Evolutionary conservation across 108 stramenopile species (phyloP).

Genomic region (Schizochytrium sp.): DNA sequence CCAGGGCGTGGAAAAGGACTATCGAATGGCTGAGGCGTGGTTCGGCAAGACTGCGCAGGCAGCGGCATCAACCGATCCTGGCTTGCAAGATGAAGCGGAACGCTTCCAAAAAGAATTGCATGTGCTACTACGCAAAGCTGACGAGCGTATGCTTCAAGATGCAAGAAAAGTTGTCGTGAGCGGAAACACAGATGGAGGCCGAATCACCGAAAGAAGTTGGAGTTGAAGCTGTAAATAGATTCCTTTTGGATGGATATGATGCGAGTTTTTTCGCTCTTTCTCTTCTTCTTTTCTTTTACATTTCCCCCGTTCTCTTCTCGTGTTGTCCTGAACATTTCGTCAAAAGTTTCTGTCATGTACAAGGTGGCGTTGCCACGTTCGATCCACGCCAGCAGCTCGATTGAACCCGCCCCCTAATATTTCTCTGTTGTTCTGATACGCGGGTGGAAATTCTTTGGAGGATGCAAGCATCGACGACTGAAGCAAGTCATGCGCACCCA

Average conservation of each 20-base stretch:
- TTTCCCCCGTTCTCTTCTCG: too few species aligned
- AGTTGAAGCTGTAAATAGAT: too few species aligned
- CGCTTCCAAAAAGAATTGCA: background rate
- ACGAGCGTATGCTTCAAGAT: background rate
- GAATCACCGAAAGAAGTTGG: too few species aligned
- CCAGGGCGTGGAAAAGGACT: background rate
- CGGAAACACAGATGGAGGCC: background rate
- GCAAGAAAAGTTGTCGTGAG: background rate
- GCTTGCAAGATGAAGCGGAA: background rate
- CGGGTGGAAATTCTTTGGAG: background rate
- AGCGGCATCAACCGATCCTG: background rate
- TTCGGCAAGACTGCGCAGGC: background rate
- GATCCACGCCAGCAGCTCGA: background rate
- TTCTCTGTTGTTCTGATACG: background rate
- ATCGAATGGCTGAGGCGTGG: background rate
- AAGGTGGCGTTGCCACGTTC: too few species aligned
- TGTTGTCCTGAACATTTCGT: too few species aligned
- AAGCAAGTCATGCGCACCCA: background rate
- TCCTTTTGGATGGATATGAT: too few species aligned
- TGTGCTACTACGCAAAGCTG: background rate
- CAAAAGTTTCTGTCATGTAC: too few species aligned
- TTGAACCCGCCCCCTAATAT: background rate
- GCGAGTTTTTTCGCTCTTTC: too few species aligned
- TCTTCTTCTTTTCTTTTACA: too few species aligned
- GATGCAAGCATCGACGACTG: background rate